phyloP scores from a whole-genome alignment of 192 early-diverging fungal genomes.

The Dimargaris xerosporica region DNA sequence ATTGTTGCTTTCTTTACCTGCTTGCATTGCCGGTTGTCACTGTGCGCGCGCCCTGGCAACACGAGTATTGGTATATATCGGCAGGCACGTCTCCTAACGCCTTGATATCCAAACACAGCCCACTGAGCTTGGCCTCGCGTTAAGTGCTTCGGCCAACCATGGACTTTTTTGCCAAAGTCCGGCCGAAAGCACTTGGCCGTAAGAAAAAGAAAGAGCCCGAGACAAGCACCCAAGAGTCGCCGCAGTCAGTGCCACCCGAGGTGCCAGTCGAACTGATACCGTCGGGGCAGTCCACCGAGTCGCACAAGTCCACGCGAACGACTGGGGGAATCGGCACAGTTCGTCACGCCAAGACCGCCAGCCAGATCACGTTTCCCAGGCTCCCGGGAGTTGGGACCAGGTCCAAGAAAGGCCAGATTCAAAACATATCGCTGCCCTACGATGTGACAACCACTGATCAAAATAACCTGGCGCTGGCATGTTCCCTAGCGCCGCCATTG shows the following conservation, averaged over 20 bases:
- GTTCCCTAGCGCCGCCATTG: too few relatives aligned
- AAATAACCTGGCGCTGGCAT: too few relatives aligned
- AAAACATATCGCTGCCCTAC: too few relatives aligned
- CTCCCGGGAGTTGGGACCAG: background rate
- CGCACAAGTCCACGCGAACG: background rate
- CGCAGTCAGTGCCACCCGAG: background rate
- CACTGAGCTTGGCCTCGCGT: too few relatives aligned
- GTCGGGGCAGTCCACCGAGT: background rate
- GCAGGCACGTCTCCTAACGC: too few relatives aligned
- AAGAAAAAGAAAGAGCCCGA: background rate
- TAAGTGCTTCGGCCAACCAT: background rate
- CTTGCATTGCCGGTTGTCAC: too few relatives aligned
- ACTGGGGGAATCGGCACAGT: background rate
- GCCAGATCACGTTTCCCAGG: background rate
- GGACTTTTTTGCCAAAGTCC: constrained; percentile 1
- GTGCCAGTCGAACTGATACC: background rate
- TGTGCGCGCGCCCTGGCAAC: too few relatives aligned
- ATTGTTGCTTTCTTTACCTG: too few relatives aligned
- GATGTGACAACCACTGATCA: too few relatives aligned
- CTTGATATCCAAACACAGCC: too few relatives aligned
- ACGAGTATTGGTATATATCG: too few relatives aligned
- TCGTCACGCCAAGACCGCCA: background rate
- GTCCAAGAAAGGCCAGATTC: too few relatives aligned
- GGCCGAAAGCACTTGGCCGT: background rate
- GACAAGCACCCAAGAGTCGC: background rate